Evolutionary conservation across 2,329 filamentous ascomycete species (phyloP).

Genomic region (Paramyrothecium roridum): DNA sequence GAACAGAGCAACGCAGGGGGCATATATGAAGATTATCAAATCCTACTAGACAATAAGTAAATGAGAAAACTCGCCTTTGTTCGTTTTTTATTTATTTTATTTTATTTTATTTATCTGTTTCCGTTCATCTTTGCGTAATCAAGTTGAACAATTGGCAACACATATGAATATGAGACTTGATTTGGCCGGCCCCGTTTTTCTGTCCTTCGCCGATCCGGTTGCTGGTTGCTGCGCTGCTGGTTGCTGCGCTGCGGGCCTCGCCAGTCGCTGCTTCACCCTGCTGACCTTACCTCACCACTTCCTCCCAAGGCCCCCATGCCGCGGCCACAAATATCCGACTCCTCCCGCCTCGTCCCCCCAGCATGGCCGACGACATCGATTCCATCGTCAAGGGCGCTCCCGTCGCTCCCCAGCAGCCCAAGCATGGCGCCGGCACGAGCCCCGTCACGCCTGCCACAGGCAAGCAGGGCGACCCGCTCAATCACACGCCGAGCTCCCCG

Average conservation of each 20-base stretch:
- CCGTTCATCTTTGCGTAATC: too few species aligned
- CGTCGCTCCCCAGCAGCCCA: constrained; percentile 53
- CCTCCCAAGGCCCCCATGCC: not conserved
- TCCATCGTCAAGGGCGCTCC: constrained; percentile 91
- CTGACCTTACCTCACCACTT: not conserved
- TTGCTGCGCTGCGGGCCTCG: too few species aligned
- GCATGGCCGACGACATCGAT: constrained; percentile 70
- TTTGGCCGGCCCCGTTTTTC: too few species aligned
- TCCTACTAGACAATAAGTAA: too few species aligned
- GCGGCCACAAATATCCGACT: not conserved
- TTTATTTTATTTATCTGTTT: too few species aligned
- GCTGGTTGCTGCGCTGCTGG: too few species aligned
- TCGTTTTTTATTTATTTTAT: too few species aligned
- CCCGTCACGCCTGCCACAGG: constrained; percentile 39
- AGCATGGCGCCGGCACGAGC: constrained; percentile 33
- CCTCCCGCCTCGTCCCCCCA: constrained; percentile 1
- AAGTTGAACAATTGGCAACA: too few species aligned
- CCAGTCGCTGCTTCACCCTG: not conserved
- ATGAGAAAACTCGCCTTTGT: too few species aligned
- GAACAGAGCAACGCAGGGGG: too few species aligned
- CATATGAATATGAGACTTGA: too few species aligned
- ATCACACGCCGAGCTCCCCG: constrained; percentile 81
- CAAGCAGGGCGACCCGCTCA: constrained; percentile 66
- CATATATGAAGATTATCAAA: too few species aligned
- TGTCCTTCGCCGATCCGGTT: not conserved